phyloP scores from a whole-genome alignment of 148 eudicot genomes.

The Rhododendron simsii region DNA sequence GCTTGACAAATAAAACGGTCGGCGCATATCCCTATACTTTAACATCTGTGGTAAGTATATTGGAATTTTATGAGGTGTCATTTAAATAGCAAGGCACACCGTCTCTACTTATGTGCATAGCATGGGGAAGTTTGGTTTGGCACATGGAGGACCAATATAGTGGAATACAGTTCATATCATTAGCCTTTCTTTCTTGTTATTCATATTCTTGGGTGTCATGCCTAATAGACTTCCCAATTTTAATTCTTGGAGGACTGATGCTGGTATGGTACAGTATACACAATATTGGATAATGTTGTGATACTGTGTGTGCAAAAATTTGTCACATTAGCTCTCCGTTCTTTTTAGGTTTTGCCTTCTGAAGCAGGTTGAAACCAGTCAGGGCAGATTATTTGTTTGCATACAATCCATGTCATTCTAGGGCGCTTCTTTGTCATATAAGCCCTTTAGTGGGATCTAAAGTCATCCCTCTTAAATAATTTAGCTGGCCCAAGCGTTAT shows the following conservation, averaged over 20 bases:
- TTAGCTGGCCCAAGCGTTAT: background rate
- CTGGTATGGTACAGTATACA: background rate
- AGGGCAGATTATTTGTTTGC: background rate
- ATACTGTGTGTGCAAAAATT: background rate
- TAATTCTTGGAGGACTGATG: background rate
- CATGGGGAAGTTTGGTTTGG: background rate
- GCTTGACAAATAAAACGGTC: slow-evolving; percentile 60
- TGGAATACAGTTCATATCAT: background rate
- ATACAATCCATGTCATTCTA: background rate
- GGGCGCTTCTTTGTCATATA: background rate
- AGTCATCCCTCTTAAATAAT: background rate
- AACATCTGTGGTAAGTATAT: slow-evolving; percentile 45
- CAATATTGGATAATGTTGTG: background rate
- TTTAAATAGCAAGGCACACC: background rate
- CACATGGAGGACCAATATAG: background rate
- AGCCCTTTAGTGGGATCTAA: background rate
- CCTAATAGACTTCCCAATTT: background rate
- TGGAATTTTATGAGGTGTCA: slow-evolving; percentile 8
- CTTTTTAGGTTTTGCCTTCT: background rate
- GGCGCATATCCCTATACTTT: slow-evolving; percentile 50
- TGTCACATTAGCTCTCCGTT: background rate
- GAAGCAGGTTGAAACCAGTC: background rate
- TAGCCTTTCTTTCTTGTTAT: background rate
- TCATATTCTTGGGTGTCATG: background rate
- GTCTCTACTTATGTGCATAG: background rate